These are phyloP conservation scores for Ramalina peruviana DNA, from an alignment of 495 filamentous ascomycete genomes.

Conservation along the genomic window DNA sequence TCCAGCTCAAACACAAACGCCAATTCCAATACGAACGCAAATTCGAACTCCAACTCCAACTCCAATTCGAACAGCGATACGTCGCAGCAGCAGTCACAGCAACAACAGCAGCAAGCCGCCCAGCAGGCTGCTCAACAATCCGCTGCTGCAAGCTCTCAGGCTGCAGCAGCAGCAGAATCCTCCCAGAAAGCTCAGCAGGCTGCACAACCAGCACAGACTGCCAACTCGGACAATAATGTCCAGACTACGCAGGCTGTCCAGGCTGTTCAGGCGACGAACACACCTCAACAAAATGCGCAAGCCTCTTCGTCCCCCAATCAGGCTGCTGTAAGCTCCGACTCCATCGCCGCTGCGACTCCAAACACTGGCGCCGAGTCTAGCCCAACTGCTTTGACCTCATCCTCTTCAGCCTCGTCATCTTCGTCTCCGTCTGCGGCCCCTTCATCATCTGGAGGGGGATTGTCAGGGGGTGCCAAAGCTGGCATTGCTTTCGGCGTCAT, in stretches of 20 bases:
- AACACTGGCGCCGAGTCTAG: conserved; percentile 9
- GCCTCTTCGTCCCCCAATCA: conserved; percentile 20
- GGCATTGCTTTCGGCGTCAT: conserved; percentile 73
- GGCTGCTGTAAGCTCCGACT: conserved; percentile 10
- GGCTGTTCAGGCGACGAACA: neutral
- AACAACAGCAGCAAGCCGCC: neutral
- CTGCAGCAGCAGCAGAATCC: conserved; percentile 12
- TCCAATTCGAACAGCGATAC: conserved; percentile 2
- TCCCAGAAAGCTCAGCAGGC: conserved; percentile 10
- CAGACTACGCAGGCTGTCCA: conserved; percentile 9
- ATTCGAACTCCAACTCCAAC: conserved; percentile 4
- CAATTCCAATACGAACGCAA: neutral
- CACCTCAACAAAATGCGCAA: conserved; percentile 16
- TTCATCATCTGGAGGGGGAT: conserved; percentile 23
- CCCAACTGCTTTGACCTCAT: conserved; percentile 1
- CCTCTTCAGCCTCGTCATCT: conserved; percentile 13
- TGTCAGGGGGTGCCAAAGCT: conserved; percentile 58
- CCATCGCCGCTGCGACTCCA: conserved; percentile 6
- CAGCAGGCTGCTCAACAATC: conserved; percentile 4
- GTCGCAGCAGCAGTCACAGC: neutral
- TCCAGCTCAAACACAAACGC: neutral
- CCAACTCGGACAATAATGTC: neutral
- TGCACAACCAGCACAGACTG: neutral
- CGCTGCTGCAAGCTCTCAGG: conserved; percentile 6
- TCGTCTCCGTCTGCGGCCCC: conserved; percentile 9